Conservation (phyloP, 2,329 filamentous ascomycete genomes). For the Fusarium metavorans region DNA sequence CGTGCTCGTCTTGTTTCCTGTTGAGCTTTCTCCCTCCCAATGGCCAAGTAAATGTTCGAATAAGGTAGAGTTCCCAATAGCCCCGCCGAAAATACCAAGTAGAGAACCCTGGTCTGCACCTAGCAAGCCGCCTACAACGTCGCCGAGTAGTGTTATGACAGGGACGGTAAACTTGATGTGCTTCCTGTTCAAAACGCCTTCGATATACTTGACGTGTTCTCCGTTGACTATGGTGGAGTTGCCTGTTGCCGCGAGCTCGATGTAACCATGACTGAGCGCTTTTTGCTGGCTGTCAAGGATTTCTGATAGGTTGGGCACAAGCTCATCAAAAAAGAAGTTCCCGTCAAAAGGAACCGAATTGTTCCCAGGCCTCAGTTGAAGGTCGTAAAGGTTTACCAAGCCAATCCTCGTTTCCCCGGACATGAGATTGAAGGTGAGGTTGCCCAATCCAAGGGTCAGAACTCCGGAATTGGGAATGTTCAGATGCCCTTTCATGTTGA, state of each 20-base stretch:
- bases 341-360: conserved; percentile 57
- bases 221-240: conserved; percentile 57
- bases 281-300: conserved; percentile 54
- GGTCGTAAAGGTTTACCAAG: conserved; percentile 52
- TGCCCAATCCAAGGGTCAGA: conserved; percentile 58
- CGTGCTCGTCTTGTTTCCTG: not conserved
- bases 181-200: conserved; percentile 56
- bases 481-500: conserved; percentile 57
- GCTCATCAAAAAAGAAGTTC: conserved; percentile 54
- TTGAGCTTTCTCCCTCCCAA: conserved; percentile 43
- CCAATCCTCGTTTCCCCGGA: conserved; percentile 56
- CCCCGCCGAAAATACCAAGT: conserved; percentile 50
- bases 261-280: conserved; percentile 53
- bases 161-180: conserved; percentile 51
- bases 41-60: conserved; percentile 52
- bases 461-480: conserved; percentile 59
- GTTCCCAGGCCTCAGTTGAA: conserved; percentile 56
- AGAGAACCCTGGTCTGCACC: conserved; percentile 46
- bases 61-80: conserved; percentile 55
- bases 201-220: conserved; percentile 57
- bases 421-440: conserved; percentile 59
- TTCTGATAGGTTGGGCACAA: conserved; percentile 56
- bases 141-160: conserved; percentile 53
- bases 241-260: conserved; percentile 56
- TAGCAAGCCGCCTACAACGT: conserved; percentile 53